A percentile compares a stretch with the other conserved stretches of the same genome.
phyloP scores from a whole-genome alignment of 352 stramenopile genomes.

The Saprolegnia parasitica region DNA sequence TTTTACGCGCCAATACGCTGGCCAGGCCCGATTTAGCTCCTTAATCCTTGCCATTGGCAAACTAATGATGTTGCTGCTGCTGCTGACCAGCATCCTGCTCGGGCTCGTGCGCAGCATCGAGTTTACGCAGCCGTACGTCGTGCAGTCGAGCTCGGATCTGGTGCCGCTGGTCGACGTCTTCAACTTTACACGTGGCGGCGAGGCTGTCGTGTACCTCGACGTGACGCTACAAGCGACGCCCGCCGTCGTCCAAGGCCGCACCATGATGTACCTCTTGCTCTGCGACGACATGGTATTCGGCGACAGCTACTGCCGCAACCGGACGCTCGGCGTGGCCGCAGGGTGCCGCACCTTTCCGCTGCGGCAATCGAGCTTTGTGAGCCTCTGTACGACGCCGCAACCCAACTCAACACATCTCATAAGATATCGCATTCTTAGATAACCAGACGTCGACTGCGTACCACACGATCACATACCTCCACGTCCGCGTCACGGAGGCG shows the following conservation, averaged over 20 bases:
- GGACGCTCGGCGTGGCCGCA: background rate
- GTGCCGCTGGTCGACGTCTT: constrained; percentile 1
- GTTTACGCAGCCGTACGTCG: constrained; percentile 12
- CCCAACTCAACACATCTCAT: background rate
- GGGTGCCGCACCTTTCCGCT: background rate
- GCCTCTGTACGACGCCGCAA: background rate
- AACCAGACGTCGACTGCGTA: background rate
- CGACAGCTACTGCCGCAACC: background rate
- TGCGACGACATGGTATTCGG: background rate
- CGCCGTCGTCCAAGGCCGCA: background rate
- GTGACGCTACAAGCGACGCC: background rate
- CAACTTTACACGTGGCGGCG: constrained; percentile 11
- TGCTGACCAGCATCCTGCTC: background rate
- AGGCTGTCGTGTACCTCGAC: constrained; percentile 12
- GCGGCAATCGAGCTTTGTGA: background rate
- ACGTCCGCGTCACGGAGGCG: background rate
- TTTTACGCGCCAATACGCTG: constrained; percentile 8
- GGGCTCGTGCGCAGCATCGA: background rate
- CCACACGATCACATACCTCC: constrained; percentile 8
- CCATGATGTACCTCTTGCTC: constrained; percentile 16
- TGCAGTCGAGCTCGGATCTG: background rate
- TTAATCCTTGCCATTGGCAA: background rate
- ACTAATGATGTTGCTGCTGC: background rate
- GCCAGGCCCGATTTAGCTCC: background rate
- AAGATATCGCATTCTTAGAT: background rate